Conservation (phyloP, 2,329 filamentous ascomycete species). For the Pyrenophora tritici-repentis region DNA sequence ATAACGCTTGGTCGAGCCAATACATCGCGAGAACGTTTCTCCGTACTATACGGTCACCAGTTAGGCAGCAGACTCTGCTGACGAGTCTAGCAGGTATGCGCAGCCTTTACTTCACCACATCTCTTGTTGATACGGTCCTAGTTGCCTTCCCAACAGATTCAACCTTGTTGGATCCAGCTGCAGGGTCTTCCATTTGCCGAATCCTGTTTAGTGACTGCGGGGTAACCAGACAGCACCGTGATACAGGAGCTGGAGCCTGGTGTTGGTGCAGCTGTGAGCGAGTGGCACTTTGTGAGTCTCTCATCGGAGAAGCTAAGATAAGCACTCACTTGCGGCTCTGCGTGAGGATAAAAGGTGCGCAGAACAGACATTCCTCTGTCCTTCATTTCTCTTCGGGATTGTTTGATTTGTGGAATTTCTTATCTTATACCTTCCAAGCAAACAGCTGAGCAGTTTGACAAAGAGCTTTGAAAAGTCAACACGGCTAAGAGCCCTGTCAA, state of each 20-base stretch:
- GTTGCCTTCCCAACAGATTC: slow-evolving; percentile 6
- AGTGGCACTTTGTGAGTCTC: background rate
- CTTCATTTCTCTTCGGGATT: background rate
- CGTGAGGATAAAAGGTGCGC: slow-evolving; percentile 18
- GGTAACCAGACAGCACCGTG: slow-evolving; percentile 5
- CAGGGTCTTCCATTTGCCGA: slow-evolving; percentile 11
- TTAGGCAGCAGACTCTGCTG: slow-evolving; percentile 18
- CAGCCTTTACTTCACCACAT: background rate
- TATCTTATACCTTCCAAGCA: background rate
- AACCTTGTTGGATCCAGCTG: slow-evolving; percentile 9
- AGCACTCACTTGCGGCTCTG: slow-evolving; percentile 17
- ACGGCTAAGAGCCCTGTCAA: background rate
- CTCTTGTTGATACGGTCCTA: slow-evolving; percentile 5
- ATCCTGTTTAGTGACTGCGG: slow-evolving; percentile 6
- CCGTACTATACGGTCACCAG: slow-evolving; percentile 1
- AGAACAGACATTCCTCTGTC: background rate
- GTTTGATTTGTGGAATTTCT: background rate
- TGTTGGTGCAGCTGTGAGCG: slow-evolving; percentile 5
- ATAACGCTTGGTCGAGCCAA: slow-evolving; percentile 10
- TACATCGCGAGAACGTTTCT: slow-evolving; percentile 5
- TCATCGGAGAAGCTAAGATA: background rate
- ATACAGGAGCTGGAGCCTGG: slow-evolving; percentile 8
- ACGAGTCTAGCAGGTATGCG: slow-evolving; percentile 18
- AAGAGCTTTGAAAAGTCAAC: slow-evolving; percentile 1
- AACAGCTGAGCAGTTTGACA: background rate